These are phyloP conservation scores for Termitomyces sp. DNA, from an alignment of 1,284 basidiomycete species.

Conservation along the genomic window DNA sequence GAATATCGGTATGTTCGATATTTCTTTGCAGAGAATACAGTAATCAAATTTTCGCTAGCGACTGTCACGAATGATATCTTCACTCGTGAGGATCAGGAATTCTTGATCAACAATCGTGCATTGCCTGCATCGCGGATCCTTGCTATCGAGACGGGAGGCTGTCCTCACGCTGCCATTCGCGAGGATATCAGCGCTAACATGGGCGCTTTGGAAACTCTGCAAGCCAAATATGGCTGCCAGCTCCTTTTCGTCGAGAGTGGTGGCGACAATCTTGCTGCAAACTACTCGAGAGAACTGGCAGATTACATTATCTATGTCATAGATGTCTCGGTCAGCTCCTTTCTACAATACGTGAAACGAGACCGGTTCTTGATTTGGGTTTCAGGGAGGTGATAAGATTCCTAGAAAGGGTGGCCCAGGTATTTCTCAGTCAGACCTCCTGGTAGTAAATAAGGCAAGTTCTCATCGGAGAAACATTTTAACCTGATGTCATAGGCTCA, in stretches of 20 bases:
- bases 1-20: conserved; percentile 70
- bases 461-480: not conserved
- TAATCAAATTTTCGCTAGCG: conserved; percentile 39
- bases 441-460: conserved; percentile 90
- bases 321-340: conserved; percentile 61
- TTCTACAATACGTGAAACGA: not conserved
- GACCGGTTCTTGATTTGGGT: not conserved
- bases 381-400: conserved; percentile 92
- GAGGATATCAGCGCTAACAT: conserved; percentile 98
- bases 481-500: not conserved
- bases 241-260: conserved; percentile 92
- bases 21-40: conserved; percentile 5
- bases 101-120: conserved; percentile 89
- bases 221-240: conserved; percentile 83
- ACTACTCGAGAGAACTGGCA: conserved; percentile 93
- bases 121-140: conserved; percentile 83
- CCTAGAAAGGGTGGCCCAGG: conserved; percentile 97
- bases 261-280: conserved; percentile 94
- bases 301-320: conserved; percentile 98
- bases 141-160: conserved; percentile 96
- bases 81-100: conserved; percentile 96
- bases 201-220: conserved; percentile 92
- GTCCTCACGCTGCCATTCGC: conserved; percentile 92
- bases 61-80: conserved; percentile 98
- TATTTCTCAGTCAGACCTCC: conserved; percentile 90